phyloP scores from a whole-genome alignment of 2,329 filamentous ascomycete genomes.

The Arthrobotrys iridis region DNA sequence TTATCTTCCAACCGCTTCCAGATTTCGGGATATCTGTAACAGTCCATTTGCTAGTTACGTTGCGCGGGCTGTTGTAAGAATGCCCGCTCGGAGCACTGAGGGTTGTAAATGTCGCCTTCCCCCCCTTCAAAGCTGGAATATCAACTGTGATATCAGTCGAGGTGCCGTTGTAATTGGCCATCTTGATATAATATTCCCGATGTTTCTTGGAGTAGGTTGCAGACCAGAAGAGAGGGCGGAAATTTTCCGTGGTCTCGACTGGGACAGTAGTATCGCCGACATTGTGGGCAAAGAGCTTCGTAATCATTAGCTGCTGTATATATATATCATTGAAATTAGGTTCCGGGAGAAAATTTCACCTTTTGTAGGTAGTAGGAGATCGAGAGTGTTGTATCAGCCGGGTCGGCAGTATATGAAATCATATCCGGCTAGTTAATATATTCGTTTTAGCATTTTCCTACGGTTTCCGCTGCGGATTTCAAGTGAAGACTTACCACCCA shows the following conservation, averaged over 20 bases:
- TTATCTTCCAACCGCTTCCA: constrained; percentile 30
- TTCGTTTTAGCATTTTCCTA: background rate
- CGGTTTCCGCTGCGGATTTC: background rate
- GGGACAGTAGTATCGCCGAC: background rate
- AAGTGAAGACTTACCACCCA: constrained; percentile 15
- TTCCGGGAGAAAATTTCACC: constrained; percentile 14
- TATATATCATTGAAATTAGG: too few relatives aligned
- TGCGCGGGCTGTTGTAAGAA: constrained; percentile 50
- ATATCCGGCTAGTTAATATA: background rate
- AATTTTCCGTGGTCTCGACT: constrained; percentile 15
- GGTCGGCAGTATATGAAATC: constrained; percentile 27
- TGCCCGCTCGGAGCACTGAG: constrained; percentile 31
- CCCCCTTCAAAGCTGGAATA: constrained; percentile 34
- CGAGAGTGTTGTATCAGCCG: constrained; percentile 13
- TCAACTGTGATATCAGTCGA: constrained; percentile 41
- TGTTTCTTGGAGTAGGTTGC: constrained; percentile 43
- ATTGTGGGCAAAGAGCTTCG: constrained; percentile 3
- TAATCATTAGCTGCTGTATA: too few relatives aligned
- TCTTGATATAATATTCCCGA: constrained; percentile 41
- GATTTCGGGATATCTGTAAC: constrained; percentile 28
- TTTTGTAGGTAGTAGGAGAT: constrained; percentile 34
- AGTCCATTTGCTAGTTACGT: constrained; percentile 47
- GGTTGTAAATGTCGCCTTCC: constrained; percentile 29
- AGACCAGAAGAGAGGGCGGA: constrained; percentile 52
- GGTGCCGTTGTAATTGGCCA: constrained; percentile 54